phyloP scores from a whole-genome alignment of 2,329 filamentous ascomycete genomes.

The Epichloe coenophiala region DNA sequence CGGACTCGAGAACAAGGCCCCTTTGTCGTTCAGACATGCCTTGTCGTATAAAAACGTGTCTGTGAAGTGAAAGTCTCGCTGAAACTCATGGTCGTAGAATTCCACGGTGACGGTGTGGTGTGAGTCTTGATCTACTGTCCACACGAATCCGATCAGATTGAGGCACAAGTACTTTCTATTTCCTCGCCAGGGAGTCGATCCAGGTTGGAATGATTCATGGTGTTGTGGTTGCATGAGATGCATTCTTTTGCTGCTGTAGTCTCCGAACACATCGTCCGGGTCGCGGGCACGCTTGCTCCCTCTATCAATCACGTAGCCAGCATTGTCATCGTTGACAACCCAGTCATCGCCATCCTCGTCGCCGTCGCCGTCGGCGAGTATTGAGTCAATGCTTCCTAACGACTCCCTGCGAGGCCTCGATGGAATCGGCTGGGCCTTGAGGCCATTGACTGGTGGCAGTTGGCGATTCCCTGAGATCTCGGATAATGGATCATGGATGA shows the following conservation, averaged over 20 bases:
- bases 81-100: conserved; percentile 88
- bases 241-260: conserved; percentile 34
- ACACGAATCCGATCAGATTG: conserved; percentile 87
- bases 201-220: conserved; percentile 82
- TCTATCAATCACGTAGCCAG: conserved; percentile 60
- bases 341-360: conserved; percentile 62
- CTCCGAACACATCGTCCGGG: conserved; percentile 36
- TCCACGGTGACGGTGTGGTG: conserved; percentile 92
- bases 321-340: conserved; percentile 88
- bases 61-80: conserved; percentile 93
- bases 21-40: conserved; percentile 77
- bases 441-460: conserved; percentile 36
- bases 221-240: conserved; percentile 46
- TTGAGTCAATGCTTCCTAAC: conserved; percentile 66
- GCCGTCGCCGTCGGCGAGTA: conserved; percentile 50
- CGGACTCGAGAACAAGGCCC: conserved; percentile 73
- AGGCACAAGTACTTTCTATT: conserved; percentile 88
- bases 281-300: conserved; percentile 35
- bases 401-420: conserved; percentile 46
- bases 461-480: conserved; percentile 56
- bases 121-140: conserved; percentile 91
- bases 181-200: conserved; percentile 89
- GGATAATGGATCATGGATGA: conserved; percentile 66
- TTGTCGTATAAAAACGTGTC: conserved; percentile 95
- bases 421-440: conserved; percentile 32